Evolutionary conservation across 192 early-diverging fungal species (phyloP), one percentile per base, ranked within the genome.

Genomic region (Cetraspora pellucida): DNA sequence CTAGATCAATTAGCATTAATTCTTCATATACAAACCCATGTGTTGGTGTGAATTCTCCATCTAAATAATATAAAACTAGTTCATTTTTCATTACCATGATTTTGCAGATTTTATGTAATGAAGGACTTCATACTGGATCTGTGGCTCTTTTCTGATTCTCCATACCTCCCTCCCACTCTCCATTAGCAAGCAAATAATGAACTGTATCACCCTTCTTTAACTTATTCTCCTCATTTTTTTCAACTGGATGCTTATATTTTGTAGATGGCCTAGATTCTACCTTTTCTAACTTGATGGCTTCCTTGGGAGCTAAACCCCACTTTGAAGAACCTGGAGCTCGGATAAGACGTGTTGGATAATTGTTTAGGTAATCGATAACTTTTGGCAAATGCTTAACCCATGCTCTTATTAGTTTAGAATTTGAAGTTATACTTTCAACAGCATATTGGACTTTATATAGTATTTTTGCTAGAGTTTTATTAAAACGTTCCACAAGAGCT

Each of bases 261-360:
- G 61, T 25, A n/a, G 61, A 67, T 67, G 43, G 21, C 17, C 65
- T 43, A 67, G 65, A 67, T 43, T 67, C 28, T 46, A 67, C 65
- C 31, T 5, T 67, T 44, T 67, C 65, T 17, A 67, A 67, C 16
- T 5, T 10, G 16, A 67, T 67, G 8, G 37, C 65, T 44, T 14
- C 16, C 27, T 2, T 10, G 2, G 65, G 65, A 0, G 43, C 43
- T 67, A 67, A 67, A 1, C 65, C 44, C 37, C 65, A 67, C 1
- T 43, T 67, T 37, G 0, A 1, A 2, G 21, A 67, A 7, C 44
- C 43, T 10, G 65, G 43, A 44, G 65, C 65, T 67, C 28, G 28
- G 17, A 67, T 67, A 19, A 67, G 43, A 44, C 65, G 43, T 6
- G 65, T 67, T 44, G 65, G 43, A 67, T 67, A 67, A 67, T 67